Base-by-base conservation (phyloP, 116 monocot genomes). In the Cymodocea nodosa region DNA sequence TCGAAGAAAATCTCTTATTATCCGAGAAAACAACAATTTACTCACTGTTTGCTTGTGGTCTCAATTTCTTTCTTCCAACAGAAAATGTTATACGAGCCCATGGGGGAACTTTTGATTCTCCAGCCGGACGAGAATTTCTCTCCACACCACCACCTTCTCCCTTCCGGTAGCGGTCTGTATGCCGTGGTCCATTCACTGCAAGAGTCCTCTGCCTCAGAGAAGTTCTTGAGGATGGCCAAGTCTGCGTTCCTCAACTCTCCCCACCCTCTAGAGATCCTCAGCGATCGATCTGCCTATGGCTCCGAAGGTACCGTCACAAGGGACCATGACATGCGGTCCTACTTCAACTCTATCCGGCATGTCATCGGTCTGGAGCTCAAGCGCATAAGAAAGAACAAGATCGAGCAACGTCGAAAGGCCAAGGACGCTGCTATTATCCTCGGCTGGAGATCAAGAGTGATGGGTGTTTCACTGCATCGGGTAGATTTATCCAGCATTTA, bases 231-330 rank as follows among this genome's bases (percentile, higher is more conserved):
- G 13, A 65, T 73, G 23, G 97, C 97, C 14, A 67, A 69, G 19
- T 71, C 51, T n/a, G 68, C 75, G 11, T 97, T 97, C 69, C 68
- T 97, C 39, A 91, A 91, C 71, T 82, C 87, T 35, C 97, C 97
- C 3, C 97, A 97, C 63, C 97, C 97, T 62, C 75, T 97, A 0
- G 92, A 97, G 79, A 85, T 87, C 59, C 71, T 97, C 8, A 85
- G 84, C 23, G 88, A 97, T 64, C 80, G 81, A 3, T 58, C 77
- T 11, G 85, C 97, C 19, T 97, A 88, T 63, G 97, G 97, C 16
- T 63, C 91, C 6, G 51, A 80, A 35, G 97, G 97, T 36, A 73
- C 80, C 0, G 56, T 97, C 34, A 82, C 65, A 16, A 78, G 97
- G 50, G 88, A 97, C 75, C 97, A 97, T 25, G 92, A 91, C 63